Percentiles rank a stretch among this genome's conserved stretches.
Conservation (phyloP, 345 rosid genomes). For the Hibiscus tridactylites region DNA sequence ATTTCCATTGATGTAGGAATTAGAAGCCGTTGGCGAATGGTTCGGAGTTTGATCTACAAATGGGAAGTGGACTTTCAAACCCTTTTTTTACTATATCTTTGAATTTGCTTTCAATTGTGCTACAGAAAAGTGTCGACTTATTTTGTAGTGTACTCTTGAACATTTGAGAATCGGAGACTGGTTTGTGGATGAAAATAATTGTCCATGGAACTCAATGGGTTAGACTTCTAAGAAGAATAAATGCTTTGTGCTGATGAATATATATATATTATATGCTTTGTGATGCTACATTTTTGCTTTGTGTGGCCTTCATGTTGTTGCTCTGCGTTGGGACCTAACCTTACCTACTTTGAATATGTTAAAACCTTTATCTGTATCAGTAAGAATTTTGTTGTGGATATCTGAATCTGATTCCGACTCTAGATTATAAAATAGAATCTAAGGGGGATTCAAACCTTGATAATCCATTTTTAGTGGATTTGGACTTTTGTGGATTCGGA, state of each 20-base stretch:
- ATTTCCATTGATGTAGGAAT: slow-evolving; percentile 2
- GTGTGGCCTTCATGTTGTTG: neutral
- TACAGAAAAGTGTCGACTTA: neutral
- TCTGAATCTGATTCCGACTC: no score
- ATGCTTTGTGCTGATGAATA: neutral
- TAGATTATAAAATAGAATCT: no score
- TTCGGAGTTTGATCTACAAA: neutral
- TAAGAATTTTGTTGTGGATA: neutral
- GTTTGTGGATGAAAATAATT: neutral
- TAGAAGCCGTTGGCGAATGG: no score
- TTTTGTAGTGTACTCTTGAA: neutral
- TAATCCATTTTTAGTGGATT: no score
- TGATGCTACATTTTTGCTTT: no score
- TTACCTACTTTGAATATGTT: neutral
- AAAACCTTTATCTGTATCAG: neutral
- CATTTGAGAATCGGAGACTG: neutral
- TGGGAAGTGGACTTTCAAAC: neutral
- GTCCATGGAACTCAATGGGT: neutral
- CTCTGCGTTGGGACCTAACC: neutral
- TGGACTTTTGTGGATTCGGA: no score
- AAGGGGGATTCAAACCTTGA: no score
- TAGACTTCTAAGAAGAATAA: neutral
- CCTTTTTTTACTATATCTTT: neutral
- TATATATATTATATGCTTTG: no score
- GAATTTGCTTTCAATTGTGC: neutral